Evolutionary conservation across 495 filamentous ascomycete species (phyloP), one percentile per base, ranked within the genome.

Genomic region (Penicillium turbatum): DNA sequence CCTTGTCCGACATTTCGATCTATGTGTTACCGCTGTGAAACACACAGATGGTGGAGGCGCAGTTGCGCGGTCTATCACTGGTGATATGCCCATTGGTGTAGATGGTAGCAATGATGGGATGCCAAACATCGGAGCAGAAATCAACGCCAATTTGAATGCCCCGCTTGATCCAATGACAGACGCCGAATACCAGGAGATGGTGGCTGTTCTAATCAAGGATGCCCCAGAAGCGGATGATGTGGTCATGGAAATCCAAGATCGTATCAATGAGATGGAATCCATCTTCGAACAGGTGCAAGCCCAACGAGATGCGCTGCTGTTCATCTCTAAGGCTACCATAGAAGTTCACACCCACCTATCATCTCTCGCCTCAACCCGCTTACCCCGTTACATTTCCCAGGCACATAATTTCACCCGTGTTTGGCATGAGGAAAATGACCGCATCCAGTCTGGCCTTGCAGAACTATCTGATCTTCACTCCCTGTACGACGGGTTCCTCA

Each of bases 1-100:
- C 2, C 76, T 98, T 17, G 91, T 89, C n/a, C 77, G 77, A 12
- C 95, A 98, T 70, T 97, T 95, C 60, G 93, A 98, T 69, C 83
- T 95, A 50, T 98, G 93, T 63, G 89, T 93, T 17, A 91, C 84
- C 3, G 95, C 95, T 0, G 85, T 97, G 27, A 88, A 90, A 57
- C 87, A 92, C 54, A 96, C 92, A 2, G 92, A 97, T 73, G 93
- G 92, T 21, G 91, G 90, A 11, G 83, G 81, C 17, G 86, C 86
- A 15, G 90, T 89, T 6, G 76, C 81, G 35, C 77, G 82, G 31
- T 74, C 72, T 9, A 81, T 85, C 48, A 76, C 77, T 11, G 79
- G 79, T 3, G 79, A 86, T 55, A 79, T 82, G 57, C 82, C 82
- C 29, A 75, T 78, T 1, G 82, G 79, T 7, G 79, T 88, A 6